These are phyloP conservation scores for Narthecium ossifragum DNA, from an alignment of 106 monocot species.

Conservation along the genomic window DNA sequence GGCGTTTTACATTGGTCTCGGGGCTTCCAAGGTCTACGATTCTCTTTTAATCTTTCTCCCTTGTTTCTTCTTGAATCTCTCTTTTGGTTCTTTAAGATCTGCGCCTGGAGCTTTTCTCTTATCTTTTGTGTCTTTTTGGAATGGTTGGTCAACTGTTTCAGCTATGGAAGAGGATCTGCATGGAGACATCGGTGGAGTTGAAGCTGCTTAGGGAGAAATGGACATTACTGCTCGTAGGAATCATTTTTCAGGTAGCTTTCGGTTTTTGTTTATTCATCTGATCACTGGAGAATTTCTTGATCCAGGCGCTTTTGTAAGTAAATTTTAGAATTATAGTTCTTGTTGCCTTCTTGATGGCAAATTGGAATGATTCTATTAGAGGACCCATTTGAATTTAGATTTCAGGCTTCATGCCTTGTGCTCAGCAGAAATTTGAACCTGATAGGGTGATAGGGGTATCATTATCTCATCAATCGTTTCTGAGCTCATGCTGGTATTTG, in stretches of 20 bases:
- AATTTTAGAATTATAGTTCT: too few relatives aligned
- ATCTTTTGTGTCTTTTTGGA: not conserved
- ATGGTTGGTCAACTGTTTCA: slow-evolving; percentile 9
- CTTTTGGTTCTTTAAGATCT: not conserved
- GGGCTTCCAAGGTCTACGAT: slow-evolving; percentile 7
- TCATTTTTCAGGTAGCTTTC: slow-evolving; percentile 45
- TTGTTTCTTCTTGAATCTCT: not conserved
- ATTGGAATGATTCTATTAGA: too few relatives aligned
- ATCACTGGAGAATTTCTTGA: too few relatives aligned
- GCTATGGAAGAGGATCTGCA: slow-evolving; percentile 44
- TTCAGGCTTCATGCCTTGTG: too few relatives aligned
- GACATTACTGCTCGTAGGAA: slow-evolving; percentile 47
- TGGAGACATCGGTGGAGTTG: slow-evolving; percentile 38
- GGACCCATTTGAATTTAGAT: too few relatives aligned
- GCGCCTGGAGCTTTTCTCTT: not conserved
- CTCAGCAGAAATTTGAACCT: too few relatives aligned
- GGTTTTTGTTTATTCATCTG: too few relatives aligned
- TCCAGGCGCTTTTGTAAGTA: too few relatives aligned
- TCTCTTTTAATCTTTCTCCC: not conserved
- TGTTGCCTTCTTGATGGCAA: too few relatives aligned
- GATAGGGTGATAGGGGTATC: too few relatives aligned
- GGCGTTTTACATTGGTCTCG: slow-evolving; percentile 4
- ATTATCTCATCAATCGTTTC: too few relatives aligned
- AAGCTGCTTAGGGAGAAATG: slow-evolving; percentile 57
- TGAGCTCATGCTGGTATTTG: too few relatives aligned